phyloP scores from a whole-genome alignment of 345 rosid species.

The Eucalyptus microcorys region DNA sequence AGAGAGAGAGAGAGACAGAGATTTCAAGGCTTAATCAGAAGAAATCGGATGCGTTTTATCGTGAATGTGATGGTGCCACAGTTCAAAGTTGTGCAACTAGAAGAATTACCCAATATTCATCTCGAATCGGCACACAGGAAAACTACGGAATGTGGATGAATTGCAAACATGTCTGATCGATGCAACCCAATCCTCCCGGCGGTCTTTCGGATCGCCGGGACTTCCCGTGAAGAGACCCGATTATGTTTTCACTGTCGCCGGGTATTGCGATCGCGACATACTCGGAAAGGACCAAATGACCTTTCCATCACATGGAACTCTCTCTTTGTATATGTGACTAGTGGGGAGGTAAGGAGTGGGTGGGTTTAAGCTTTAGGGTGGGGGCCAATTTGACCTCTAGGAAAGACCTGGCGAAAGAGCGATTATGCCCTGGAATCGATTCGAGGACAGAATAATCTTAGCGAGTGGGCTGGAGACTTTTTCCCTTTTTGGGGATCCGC shows the following conservation, averaged over 20 bases:
- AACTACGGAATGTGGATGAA: too few species aligned
- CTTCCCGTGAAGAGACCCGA: fast-evolving
- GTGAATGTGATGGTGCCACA: background rate
- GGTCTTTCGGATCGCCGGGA: background rate
- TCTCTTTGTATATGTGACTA: too few species aligned
- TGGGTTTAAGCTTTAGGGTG: background rate
- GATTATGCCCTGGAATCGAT: background rate
- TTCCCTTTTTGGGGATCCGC: background rate
- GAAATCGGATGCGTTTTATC: background rate
- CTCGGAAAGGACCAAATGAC: background rate
- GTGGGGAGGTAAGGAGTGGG: background rate
- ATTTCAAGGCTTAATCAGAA: background rate
- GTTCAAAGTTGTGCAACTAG: background rate
- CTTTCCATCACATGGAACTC: background rate
- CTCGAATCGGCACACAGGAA: background rate
- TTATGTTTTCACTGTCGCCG: background rate
- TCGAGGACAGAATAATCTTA: background rate
- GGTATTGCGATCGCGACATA: background rate
- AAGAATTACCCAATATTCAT: background rate
- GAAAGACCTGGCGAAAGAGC: background rate
- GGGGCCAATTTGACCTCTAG: background rate
- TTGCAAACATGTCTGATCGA: background rate
- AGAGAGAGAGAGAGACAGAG: background rate
- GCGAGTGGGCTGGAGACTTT: background rate
- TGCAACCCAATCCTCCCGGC: background rate